Percentiles rank a stretch among this genome's conserved stretches.
Conservation (phyloP, 306 rosid species). For the Cucurbita maxima region DNA sequence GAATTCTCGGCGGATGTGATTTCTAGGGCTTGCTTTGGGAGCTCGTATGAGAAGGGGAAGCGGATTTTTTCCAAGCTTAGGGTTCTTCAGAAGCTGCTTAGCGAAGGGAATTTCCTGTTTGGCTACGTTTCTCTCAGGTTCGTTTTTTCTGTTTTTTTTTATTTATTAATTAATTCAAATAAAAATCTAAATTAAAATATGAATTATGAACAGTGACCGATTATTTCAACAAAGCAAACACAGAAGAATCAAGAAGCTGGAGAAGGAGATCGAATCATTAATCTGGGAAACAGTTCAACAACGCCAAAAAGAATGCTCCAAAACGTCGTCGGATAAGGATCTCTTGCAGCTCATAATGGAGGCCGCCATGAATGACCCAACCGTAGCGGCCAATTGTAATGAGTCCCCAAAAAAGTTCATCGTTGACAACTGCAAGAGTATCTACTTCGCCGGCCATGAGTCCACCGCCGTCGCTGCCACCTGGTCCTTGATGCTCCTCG, state of each 20-base stretch:
- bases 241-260: slow-evolving; percentile 28
- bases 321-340: slow-evolving; percentile 38
- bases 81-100: slow-evolving; percentile 40
- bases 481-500: slow-evolving; percentile 84
- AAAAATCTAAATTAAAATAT: too few relatives aligned
- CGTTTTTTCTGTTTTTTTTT: too few relatives aligned
- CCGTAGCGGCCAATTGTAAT: slow-evolving; percentile 20
- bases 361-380: slow-evolving; percentile 39
- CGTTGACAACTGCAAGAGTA: slow-evolving; percentile 84
- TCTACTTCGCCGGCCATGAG: slow-evolving; percentile 94
- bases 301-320: slow-evolving; percentile 25
- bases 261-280: slow-evolving; percentile 60
- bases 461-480: slow-evolving; percentile 67
- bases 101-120: slow-evolving; percentile 35
- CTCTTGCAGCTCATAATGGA: slow-evolving; percentile 55
- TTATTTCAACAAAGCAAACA: slow-evolving; percentile 22
- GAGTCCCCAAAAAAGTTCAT: slow-evolving; percentile 52
- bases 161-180: too few relatives aligned
- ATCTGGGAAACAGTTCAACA: slow-evolving; percentile 69
- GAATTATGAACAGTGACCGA: slow-evolving; percentile 12
- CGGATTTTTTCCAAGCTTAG: slow-evolving; percentile 71
- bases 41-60: slow-evolving; percentile 56
- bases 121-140: slow-evolving; percentile 37
- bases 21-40: slow-evolving; percentile 84
- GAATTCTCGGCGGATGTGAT: slow-evolving; percentile 72